Percentiles rank a stretch among this genome's conserved stretches.
Evolutionary conservation across 2,329 filamentous ascomycete species (phyloP).

Genomic region (Neofusicoccum sp.): DNA sequence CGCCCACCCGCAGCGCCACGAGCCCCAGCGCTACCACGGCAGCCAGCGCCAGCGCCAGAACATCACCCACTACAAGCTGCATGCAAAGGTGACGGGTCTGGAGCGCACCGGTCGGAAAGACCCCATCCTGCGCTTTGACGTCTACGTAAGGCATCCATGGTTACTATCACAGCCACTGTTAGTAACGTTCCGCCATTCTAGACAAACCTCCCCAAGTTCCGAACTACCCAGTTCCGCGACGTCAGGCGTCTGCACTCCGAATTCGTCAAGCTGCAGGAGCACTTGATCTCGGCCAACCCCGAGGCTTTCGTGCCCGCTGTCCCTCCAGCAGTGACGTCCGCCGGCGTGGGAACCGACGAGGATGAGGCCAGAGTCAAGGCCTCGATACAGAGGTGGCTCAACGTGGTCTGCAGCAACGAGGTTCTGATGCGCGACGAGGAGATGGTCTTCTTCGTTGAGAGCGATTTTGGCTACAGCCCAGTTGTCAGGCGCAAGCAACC

Average conservation of each 20-base stretch:
- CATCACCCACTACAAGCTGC: constrained; percentile 77
- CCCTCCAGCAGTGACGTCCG: constrained; percentile 90
- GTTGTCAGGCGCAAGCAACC: constrained; percentile 95
- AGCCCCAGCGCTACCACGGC: constrained; percentile 52
- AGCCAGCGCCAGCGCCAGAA: constrained; percentile 46
- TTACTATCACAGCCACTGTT: background rate
- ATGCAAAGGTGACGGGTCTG: constrained; percentile 91
- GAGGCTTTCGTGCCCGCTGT: constrained; percentile 94
- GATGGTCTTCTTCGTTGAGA: constrained; percentile 98
- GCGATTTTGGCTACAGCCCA: constrained; percentile 96
- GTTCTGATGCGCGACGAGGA: constrained; percentile 94
- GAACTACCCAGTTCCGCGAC: constrained; percentile 97
- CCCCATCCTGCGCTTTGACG: constrained; percentile 90
- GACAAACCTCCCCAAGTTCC: constrained; percentile 98
- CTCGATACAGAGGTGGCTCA: constrained; percentile 91
- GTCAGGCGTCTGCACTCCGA: constrained; percentile 94
- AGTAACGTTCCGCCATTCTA: constrained; percentile 42
- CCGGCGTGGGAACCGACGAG: constrained; percentile 93
- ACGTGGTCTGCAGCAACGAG: constrained; percentile 88
- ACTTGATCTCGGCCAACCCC: constrained; percentile 95
- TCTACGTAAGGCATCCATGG: constrained; percentile 69
- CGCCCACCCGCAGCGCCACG: constrained; percentile 41
- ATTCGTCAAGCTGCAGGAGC: constrained; percentile 93
- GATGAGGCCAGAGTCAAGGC: constrained; percentile 89
- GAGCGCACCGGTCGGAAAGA: constrained; percentile 96